Evolutionary conservation across 768 basidiomycete species (phyloP), one percentile per base, ranked within the genome.

Genomic region (Hericium rajendrae): DNA sequence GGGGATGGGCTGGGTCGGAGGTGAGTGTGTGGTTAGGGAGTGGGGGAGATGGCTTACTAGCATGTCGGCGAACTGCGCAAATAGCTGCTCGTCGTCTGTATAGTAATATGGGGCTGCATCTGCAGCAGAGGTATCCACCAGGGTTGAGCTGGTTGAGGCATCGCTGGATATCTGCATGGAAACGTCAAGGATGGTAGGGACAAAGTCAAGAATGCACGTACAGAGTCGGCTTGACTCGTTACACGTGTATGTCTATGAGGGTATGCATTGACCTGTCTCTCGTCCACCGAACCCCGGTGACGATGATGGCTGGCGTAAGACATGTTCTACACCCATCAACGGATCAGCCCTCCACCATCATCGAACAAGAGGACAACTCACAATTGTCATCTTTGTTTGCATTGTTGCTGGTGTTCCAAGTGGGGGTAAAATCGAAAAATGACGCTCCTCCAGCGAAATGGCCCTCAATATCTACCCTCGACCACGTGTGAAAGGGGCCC

Each of bases 1-100:
- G 32, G 60, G 46, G 37, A 61, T 58, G 18, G 62, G 58, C 62
- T 60, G 40, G 38, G 32, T 32, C 32, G 32, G 53, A 59, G 20
- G 43, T 41, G 48, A 32, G 57, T n/a, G 55, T 40, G 56, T 58
- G 49, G 20, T 24, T 10, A 56, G 54, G 54, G 37, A 32, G 4
- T 20, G 38, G 12, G n/a, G 28, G n/a, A 22, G 48, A 38, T 41
- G 49, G 39, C 59, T 24, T 57, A 61, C 62, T 13, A 57, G 37
- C 52, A 61, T 61, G 18, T 63, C 57, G 56, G 54, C 58, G 38
- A 62, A 57, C 3, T 56, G 61, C 59, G 62, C 54, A 57, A 64
- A 59, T 39, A 57, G 56, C 41, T 51, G 61, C 48, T 60, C 57
- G 28, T 59, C 58, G 56, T 38, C 37, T 24, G 18, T 20, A 26